Base-by-base conservation (phyloP, 1,284 basidiomycete species). In the Cutaneotrichosporon dermatis region DNA sequence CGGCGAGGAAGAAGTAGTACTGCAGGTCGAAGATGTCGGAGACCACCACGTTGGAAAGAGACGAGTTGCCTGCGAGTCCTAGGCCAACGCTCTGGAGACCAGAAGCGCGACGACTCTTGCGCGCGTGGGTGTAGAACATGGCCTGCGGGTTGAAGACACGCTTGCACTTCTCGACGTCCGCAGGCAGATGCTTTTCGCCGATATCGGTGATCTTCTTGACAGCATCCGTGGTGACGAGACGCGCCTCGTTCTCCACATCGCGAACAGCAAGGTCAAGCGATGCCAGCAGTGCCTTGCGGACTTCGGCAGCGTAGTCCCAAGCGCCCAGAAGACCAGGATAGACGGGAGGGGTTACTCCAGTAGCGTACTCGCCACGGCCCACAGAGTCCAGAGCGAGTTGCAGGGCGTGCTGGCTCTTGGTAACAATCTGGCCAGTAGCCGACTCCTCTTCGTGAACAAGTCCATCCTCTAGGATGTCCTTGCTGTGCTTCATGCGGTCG, bases 91-190 rank as follows among this genome's bases (percentile, higher is more conserved):
- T 60, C 34, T 64, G 54, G n/a, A 72, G 62, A 11, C 80, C 51
- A 4, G 77, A 71, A 4, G 79, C 80, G 15, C 81, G 78, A 45
- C 82, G 81, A 46, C 80, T 73, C 34, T 79, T 77, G 69, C 82
- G 85, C 53, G 83, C 84, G 49, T 59, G 51, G 39, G 55, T 57
- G 55, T 43, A 60, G 80, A 99, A 99, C 96, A 99, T 99, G 15
- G 90, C 93, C 71, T 94, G 88, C 10, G 95, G 90, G 80, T 92
- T 87, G 82, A 99, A 99, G 10, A 94, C 86, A 8, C 92, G 83
- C 58, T 85, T 83, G 45, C 85, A 86, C 48, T 88, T 82, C 73
- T 91, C 88, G n/a, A 90, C 89, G 58, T 86, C 87, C 36, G 83
- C 82, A 0, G 94, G 92, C 9, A 98, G 83, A 76, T 91, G 86